phyloP scores from a whole-genome alignment of 305 asterid species.

The Fraxinus platypoda region DNA sequence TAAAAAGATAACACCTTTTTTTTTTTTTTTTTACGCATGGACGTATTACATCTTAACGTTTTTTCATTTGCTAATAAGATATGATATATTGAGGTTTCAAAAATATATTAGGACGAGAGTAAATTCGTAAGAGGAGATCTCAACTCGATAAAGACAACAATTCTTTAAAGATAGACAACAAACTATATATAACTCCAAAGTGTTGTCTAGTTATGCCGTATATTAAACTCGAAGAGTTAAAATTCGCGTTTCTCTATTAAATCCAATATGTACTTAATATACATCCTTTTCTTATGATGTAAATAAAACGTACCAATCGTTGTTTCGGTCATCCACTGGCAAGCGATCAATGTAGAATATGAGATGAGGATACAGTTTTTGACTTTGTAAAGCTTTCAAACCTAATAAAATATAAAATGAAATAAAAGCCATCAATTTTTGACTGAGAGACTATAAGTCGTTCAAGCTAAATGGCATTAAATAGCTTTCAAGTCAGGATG shows the following conservation, averaged over 20 bases:
- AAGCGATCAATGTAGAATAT: neutral
- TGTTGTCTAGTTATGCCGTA: neutral
- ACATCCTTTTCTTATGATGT: neutral
- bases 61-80: neutral
- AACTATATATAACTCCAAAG: neutral
- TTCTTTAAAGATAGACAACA: neutral
- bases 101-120: neutral
- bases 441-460: neutral
- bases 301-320: neutral
- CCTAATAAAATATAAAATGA: neutral
- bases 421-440: neutral
- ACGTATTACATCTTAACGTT: neutral
- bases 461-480: neutral
- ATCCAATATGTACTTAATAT: neutral
- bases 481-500: neutral
- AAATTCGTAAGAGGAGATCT: no score
- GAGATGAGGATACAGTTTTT: neutral
- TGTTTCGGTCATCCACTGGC: neutral
- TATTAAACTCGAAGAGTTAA: neutral
- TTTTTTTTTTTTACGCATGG: no score
- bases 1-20: no score
- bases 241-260: neutral
- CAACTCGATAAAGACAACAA: neutral
- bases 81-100: neutral
- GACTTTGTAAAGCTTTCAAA: neutral